Conservation (phyloP, 2,329 filamentous ascomycete genomes). For the Colletotrichum cordylinicola region DNA sequence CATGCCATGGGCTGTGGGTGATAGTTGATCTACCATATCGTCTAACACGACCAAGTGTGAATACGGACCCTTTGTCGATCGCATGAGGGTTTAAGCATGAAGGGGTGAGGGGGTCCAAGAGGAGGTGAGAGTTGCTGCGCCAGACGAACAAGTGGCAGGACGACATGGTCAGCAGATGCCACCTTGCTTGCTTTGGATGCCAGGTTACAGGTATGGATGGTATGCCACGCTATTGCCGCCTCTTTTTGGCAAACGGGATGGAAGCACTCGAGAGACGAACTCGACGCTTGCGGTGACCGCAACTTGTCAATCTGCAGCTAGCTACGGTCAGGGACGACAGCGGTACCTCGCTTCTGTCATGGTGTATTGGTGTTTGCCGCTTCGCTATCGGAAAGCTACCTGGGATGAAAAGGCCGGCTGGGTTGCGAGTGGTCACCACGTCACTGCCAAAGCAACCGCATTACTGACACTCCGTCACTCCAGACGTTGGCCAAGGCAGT, state of each 20-base stretch:
- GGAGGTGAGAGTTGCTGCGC: background rate
- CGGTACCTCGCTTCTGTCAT: background rate
- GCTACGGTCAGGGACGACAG: background rate
- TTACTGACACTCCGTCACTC: background rate
- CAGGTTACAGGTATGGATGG: background rate
- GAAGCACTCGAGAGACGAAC: background rate
- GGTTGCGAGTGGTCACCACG: background rate
- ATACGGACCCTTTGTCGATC: slow-evolving; percentile 10
- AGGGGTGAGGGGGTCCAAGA: background rate
- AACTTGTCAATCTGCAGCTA: background rate
- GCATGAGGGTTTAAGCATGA: background rate
- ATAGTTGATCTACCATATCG: background rate
- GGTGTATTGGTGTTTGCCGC: background rate
- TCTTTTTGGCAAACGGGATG: background rate
- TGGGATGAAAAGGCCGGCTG: background rate
- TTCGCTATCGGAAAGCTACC: background rate
- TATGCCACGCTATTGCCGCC: background rate
- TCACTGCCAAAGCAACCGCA: background rate
- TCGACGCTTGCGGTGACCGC: background rate
- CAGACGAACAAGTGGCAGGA: background rate
- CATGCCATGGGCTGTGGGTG: background rate
- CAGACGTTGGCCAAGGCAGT: background rate
- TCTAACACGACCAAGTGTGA: background rate
- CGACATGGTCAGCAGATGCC: background rate
- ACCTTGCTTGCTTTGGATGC: background rate